Percentiles rank a stretch among this genome's conserved stretches.
Conservation (phyloP, 345 rosid species). For the Rhodamnia argentea region DNA sequence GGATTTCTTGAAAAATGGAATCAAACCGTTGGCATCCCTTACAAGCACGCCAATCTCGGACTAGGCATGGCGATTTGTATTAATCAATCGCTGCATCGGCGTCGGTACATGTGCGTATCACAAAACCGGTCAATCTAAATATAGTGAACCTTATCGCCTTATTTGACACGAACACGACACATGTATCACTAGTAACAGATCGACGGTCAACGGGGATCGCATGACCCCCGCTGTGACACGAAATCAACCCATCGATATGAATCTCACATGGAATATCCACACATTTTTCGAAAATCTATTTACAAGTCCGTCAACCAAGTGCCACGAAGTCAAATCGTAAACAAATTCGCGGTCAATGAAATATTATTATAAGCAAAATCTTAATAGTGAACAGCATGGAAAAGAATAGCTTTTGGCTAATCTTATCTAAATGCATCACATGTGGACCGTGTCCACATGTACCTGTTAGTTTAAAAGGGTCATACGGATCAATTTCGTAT, state of each 20-base stretch:
- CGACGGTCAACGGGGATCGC: accelerated
- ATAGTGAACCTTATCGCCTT: too few species aligned
- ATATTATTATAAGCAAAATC: neutral
- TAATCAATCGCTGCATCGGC: too few species aligned
- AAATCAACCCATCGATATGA: neutral
- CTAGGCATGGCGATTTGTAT: too few species aligned
- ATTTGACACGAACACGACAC: too few species aligned
- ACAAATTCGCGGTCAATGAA: accelerated
- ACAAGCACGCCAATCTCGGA: too few species aligned
- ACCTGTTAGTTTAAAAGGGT: accelerated
- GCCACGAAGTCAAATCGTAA: neutral
- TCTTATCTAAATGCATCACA: neutral
- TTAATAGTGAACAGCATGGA: too few species aligned
- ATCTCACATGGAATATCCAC: neutral
- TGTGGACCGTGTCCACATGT: neutral
- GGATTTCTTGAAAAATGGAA: too few species aligned
- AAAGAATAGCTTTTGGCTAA: neutral
- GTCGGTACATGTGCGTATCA: too few species aligned
- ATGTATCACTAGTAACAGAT: accelerated
- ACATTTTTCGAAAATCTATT: neutral
- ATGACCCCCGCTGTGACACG: neutral
- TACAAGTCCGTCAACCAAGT: neutral
- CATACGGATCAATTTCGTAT: neutral
- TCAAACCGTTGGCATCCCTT: too few species aligned
- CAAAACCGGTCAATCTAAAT: accelerated